Percentiles rank a stretch among this genome's conserved stretches.
These are phyloP conservation scores for Candida palmyrensis DNA, from an alignment of 805 yeast genomes.

Conservation along the genomic window DNA sequence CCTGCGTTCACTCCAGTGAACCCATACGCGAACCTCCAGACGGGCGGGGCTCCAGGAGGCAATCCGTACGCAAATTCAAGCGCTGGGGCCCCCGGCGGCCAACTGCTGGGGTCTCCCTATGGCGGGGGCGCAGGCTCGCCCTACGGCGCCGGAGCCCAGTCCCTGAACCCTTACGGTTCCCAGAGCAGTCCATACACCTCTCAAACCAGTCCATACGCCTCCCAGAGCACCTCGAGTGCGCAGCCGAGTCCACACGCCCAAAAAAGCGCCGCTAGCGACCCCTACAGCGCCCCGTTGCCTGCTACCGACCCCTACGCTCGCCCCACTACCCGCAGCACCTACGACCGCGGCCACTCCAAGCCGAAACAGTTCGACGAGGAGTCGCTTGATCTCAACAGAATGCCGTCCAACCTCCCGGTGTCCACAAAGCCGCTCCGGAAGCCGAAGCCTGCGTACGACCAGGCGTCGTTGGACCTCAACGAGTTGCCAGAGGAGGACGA, in stretches of 20 bases:
- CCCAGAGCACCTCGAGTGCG: not conserved
- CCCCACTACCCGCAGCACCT: constrained; percentile 1
- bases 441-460: constrained; percentile 11
- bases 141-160: constrained; percentile 2
- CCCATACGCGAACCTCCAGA: constrained; percentile 33
- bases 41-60: constrained; percentile 4
- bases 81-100: constrained; percentile 3
- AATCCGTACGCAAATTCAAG: constrained; percentile 12
- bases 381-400: constrained; percentile 28
- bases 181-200: constrained; percentile 5
- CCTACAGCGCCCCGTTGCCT: constrained; percentile 5
- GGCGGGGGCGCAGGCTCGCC: constrained; percentile 1
- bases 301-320: constrained; percentile 2
- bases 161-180: not conserved
- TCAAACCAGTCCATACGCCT: constrained; percentile 2
- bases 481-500: constrained; percentile 32
- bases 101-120: constrained; percentile 7
- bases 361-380: constrained; percentile 19
- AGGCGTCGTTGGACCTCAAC: constrained; percentile 28
- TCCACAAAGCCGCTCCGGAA: constrained; percentile 18
- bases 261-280: no score
- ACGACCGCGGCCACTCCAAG: constrained; percentile 7
- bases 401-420: constrained; percentile 12
- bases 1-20: constrained; percentile 38
- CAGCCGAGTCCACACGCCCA: constrained; percentile 1